These are phyloP conservation scores for Symbiodinium pilosum DNA, from an alignment of 73 alveolate genomes.

Conservation along the genomic window DNA sequence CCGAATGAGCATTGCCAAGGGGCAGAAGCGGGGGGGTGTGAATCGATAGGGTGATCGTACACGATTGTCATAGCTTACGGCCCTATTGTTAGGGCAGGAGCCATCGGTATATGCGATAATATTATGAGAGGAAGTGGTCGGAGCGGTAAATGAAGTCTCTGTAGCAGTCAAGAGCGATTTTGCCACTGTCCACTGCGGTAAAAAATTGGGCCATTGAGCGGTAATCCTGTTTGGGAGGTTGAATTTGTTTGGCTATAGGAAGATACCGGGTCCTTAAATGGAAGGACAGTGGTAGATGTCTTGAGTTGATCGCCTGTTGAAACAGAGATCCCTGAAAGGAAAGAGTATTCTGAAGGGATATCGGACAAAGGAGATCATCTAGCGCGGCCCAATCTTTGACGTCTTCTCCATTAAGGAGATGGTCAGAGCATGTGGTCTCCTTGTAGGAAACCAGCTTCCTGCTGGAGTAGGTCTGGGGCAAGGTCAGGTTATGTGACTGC, in stretches of 20 bases:
- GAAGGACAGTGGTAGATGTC: not conserved
- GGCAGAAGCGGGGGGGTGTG: not conserved
- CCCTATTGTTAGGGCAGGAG: not conserved
- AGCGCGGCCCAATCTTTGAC: not conserved
- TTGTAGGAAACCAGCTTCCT: not conserved
- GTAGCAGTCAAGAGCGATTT: not conserved
- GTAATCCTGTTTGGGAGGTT: too few species aligned
- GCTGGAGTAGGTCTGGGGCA: too few species aligned
- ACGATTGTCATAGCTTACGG: not conserved
- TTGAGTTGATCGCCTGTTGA: not conserved
- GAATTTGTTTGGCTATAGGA: too few species aligned
- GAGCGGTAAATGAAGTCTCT: not conserved
- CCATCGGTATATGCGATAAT: not conserved
- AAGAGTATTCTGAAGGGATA: not conserved
- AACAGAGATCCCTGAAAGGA: not conserved
- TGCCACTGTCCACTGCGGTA: not conserved
- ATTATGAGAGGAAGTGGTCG: not conserved
- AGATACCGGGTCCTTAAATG: not conserved
- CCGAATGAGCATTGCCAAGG: not conserved
- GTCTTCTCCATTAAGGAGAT: not conserved
- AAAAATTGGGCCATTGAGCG: too few species aligned
- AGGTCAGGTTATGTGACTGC: too few species aligned
- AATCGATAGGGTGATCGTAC: not conserved
- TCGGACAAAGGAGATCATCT: not conserved
- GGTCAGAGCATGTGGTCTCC: not conserved